Conservation (phyloP, 495 filamentous ascomycete genomes). For the Aspergillus sclerotioniger region DNA sequence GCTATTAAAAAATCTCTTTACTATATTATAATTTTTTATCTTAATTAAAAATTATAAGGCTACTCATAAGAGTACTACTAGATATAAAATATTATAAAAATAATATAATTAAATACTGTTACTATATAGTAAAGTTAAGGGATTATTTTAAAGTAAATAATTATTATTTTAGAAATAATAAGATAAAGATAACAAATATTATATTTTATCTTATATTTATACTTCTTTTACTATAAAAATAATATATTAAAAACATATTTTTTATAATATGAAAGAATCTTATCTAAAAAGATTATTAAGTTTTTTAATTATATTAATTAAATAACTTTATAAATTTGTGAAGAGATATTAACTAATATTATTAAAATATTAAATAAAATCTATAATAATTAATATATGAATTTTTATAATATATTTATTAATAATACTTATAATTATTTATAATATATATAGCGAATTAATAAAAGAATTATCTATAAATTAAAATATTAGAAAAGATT, state of each 20-base stretch:
- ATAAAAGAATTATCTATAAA: not conserved
- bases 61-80: constrained; percentile 1
- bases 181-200: no score
- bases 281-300: no score
- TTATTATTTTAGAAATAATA: no score
- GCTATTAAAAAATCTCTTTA: no score
- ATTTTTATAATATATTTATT: constrained; percentile 5
- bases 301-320: not conserved
- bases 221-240: no score
- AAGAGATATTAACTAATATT: no score
- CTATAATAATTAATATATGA: not conserved
- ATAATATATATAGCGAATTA: not conserved
- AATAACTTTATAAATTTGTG: no score
- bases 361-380: not conserved
- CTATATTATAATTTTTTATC: constrained; percentile 1
- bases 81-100: constrained; percentile 1
- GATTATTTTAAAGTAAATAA: no score
- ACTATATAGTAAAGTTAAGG: no score
- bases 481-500: not conserved
- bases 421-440: not conserved
- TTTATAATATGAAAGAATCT: not conserved
- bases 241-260: not conserved
- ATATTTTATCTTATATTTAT: no score
- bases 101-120: no score
- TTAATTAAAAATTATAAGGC: constrained; percentile 4